Percentiles rank a stretch among this genome's conserved stretches.
Conservation (phyloP, 2,329 filamentous ascomycete genomes). For the Coleophoma cylindrospora region DNA sequence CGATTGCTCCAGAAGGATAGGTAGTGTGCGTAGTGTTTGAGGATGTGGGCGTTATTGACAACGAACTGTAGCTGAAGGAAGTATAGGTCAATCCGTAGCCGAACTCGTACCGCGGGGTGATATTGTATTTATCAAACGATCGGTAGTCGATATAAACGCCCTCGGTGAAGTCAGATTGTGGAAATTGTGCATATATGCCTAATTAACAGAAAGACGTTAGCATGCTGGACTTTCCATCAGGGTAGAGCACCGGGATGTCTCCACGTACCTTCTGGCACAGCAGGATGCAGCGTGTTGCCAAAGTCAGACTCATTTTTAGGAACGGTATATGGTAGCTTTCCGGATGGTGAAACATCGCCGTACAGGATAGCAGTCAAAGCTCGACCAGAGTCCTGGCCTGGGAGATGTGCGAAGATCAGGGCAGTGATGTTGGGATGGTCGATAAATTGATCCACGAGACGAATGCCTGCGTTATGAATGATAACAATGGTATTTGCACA, state of each 20-base stretch:
- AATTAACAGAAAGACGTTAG: too few relatives aligned
- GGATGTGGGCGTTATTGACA: constrained; percentile 36
- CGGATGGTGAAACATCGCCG: constrained; percentile 68
- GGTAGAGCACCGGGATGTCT: too few relatives aligned
- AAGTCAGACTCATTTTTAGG: constrained; percentile 48
- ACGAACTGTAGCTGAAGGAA: constrained; percentile 64
- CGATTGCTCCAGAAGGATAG: constrained; percentile 55
- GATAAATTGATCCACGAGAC: constrained; percentile 61
- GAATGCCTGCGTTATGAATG: constrained; percentile 56
- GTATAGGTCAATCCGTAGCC: constrained; percentile 76
- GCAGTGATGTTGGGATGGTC: constrained; percentile 71
- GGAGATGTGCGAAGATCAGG: constrained; percentile 73
- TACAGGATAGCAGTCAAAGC: constrained; percentile 74
- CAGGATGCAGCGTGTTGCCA: constrained; percentile 19
- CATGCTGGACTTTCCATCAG: too few relatives aligned
- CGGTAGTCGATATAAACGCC: constrained; percentile 78
- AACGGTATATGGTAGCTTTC: constrained; percentile 79
- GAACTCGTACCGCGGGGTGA: constrained; percentile 71
- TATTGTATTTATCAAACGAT: constrained; percentile 58
- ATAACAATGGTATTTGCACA: constrained; percentile 60
- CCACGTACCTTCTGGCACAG: neutral
- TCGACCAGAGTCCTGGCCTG: constrained; percentile 78
- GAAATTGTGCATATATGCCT: constrained; percentile 21
- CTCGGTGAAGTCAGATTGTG: constrained; percentile 69
- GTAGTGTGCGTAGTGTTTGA: constrained; percentile 16